phyloP scores from a whole-genome alignment of 768 basidiomycete genomes.

The Hygrophoropsis aurantiaca region DNA sequence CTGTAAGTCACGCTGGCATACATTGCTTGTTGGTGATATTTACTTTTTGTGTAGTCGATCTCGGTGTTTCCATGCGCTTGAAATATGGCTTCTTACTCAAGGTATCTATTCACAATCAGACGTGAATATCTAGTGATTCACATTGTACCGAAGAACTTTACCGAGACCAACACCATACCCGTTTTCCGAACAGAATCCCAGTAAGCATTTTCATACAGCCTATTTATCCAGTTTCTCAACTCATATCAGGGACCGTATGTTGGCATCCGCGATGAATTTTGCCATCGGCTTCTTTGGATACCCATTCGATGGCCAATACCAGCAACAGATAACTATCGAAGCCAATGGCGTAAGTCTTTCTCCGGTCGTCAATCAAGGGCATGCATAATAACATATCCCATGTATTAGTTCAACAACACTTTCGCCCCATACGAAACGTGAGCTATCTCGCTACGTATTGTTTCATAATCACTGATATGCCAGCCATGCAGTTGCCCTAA shows the following conservation, averaged over 20 bases:
- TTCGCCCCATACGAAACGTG: constrained; percentile 82
- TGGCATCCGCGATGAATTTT: constrained; percentile 62
- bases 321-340: constrained; percentile 78
- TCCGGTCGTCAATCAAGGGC: constrained; percentile 11
- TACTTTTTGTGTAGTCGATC: constrained; percentile 42
- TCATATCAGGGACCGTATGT: constrained; percentile 64
- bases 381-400: background rate
- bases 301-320: constrained; percentile 70
- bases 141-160: constrained; percentile 66
- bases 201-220: constrained; percentile 36
- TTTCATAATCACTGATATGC: background rate
- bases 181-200: constrained; percentile 82
- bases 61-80: constrained; percentile 69
- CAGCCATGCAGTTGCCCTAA: constrained; percentile 57
- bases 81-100: constrained; percentile 80
- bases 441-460: constrained; percentile 10
- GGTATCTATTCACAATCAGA: constrained; percentile 24
- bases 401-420: constrained; percentile 72
- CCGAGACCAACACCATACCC: constrained; percentile 57
- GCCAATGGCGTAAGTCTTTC: constrained; percentile 45
- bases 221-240: background rate
- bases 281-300: constrained; percentile 77
- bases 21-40: constrained; percentile 1
- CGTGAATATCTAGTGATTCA: constrained; percentile 18
- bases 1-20: constrained; percentile 44